Evolutionary conservation across 768 basidiomycete species (phyloP).

Genomic region (Suillus plorans): DNA sequence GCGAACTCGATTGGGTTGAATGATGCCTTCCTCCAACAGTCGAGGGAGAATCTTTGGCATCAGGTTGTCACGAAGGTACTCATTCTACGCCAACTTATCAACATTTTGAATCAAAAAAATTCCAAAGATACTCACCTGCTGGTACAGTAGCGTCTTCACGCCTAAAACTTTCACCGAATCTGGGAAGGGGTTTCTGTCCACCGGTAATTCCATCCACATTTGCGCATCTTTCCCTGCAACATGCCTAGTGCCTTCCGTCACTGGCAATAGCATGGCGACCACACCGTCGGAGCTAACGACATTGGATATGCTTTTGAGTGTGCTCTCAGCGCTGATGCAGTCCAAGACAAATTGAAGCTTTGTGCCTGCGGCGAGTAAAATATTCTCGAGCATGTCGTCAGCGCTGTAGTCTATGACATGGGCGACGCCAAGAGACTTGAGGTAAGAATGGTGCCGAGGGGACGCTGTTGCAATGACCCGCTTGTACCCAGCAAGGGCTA

Average conservation of each 20-base stretch:
- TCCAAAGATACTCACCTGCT: constrained; percentile 30
- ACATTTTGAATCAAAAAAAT: not conserved
- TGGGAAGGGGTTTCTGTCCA: constrained; percentile 38
- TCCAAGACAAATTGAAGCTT: constrained; percentile 36
- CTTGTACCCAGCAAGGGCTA: constrained; percentile 42
- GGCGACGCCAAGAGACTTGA: constrained; percentile 41
- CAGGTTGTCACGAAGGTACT: constrained; percentile 40
- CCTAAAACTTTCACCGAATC: constrained; percentile 35
- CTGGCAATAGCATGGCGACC: constrained; percentile 44
- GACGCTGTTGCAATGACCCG: constrained; percentile 45
- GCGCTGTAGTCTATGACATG: constrained; percentile 42
- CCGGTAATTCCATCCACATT: constrained; percentile 34
- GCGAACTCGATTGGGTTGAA: constrained; percentile 42
- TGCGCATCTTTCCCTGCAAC: constrained; percentile 18
- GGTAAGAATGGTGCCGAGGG: constrained; percentile 36
- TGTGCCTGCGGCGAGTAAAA: constrained; percentile 33
- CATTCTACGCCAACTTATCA: constrained; percentile 30
- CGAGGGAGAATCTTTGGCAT: constrained; percentile 47
- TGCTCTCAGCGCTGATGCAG: constrained; percentile 37
- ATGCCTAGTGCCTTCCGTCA: constrained; percentile 38
- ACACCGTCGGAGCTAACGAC: constrained; percentile 38
- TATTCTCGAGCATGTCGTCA: constrained; percentile 35
- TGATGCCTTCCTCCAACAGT: constrained; percentile 36
- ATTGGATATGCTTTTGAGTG: constrained; percentile 36
- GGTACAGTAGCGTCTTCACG: constrained; percentile 43